Evolutionary conservation across 2,329 filamentous ascomycete genomes (phyloP).

Genomic region (Alternaria consortialis): DNA sequence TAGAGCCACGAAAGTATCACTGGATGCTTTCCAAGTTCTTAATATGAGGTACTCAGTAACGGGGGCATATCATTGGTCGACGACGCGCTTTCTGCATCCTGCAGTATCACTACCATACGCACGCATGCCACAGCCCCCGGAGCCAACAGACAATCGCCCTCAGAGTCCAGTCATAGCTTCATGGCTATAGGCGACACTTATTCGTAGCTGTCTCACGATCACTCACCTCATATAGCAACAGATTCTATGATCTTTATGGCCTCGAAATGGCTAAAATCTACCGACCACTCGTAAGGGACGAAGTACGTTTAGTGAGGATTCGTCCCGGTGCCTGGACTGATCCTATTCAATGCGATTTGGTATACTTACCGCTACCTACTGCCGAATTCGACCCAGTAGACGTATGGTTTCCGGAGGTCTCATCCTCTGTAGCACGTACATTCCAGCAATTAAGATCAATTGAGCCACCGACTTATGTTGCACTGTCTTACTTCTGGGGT

Average conservation of each 20-base stretch:
- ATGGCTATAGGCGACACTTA: not conserved
- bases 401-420: not conserved
- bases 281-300: not conserved
- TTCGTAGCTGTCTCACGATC: not conserved
- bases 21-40: too few relatives aligned
- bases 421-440: not conserved
- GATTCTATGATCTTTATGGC: not conserved
- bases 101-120: too few relatives aligned
- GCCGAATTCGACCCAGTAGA: not conserved
- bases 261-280: not conserved
- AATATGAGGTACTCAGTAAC: not conserved
- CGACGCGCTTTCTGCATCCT: not conserved
- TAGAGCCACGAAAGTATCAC: too few relatives aligned
- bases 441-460: too few relatives aligned
- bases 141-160: not conserved
- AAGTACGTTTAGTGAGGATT: not conserved
- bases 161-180: not conserved
- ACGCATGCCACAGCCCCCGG: not conserved
- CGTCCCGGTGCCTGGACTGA: not conserved
- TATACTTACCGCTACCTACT: not conserved
- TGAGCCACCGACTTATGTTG: not conserved
- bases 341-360: not conserved
- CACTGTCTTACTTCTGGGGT: not conserved
- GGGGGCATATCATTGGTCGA: not conserved
- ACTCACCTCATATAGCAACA: not conserved